These are phyloP conservation scores for Sonneratia alba DNA, from an alignment of 345 rosid species.

Conservation along the genomic window DNA sequence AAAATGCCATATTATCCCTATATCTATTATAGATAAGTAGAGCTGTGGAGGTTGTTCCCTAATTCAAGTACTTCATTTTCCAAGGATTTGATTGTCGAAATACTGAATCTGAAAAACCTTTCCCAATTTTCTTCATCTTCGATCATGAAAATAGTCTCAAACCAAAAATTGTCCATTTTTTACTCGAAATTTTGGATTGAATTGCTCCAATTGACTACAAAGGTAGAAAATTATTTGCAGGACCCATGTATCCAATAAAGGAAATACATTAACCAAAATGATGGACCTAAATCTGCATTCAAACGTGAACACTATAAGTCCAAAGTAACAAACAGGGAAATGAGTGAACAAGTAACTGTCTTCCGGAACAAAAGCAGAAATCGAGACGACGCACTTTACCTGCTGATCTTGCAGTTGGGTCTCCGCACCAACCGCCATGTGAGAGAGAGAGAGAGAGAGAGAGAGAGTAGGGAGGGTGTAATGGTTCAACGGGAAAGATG, in stretches of 20 bases:
- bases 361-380: background rate
- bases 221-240: background rate
- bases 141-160: background rate
- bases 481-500: no score
- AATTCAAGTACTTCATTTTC: background rate
- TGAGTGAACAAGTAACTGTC: background rate
- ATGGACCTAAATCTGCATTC: background rate
- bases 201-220: background rate
- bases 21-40: no score
- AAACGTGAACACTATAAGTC: background rate
- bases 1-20: background rate
- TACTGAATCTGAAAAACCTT: background rate
- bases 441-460: slow-evolving; percentile 2
- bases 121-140: no score
- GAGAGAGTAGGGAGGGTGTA: slow-evolving; percentile 2
- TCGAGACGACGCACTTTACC: background rate
- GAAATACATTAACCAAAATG: background rate
- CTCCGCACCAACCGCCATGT: slow-evolving; percentile 66
- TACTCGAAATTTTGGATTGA: background rate
- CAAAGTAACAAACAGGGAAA: background rate
- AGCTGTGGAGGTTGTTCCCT: background rate
- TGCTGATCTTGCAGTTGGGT: slow-evolving; percentile 43
- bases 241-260: background rate
- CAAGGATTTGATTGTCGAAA: background rate
- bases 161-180: background rate